Evolutionary conservation across 2,329 filamentous ascomycete genomes (phyloP).

Genomic region (Trichoderma koningiopsis): DNA sequence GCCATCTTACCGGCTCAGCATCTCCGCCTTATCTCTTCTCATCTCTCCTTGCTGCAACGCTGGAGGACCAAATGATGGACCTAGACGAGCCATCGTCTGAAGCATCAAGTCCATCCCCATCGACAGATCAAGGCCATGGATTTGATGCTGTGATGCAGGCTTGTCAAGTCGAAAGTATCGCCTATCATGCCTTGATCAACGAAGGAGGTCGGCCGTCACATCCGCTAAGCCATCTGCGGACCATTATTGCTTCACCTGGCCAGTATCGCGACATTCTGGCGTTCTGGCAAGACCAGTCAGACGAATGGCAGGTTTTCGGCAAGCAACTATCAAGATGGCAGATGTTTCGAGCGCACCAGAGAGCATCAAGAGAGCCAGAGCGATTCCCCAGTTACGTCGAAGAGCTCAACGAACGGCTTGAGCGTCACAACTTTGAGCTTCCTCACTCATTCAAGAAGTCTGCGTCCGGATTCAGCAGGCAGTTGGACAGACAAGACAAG

Average conservation of each 20-base stretch:
- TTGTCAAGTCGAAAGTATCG: background rate
- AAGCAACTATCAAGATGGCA: conserved; percentile 22
- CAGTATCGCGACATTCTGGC: conserved; percentile 22
- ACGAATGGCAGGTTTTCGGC: conserved; percentile 24
- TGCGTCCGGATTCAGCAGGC: conserved; percentile 1
- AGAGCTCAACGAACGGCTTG: conserved; percentile 14
- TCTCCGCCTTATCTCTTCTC: background rate
- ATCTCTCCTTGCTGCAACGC: background rate
- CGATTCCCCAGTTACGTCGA: conserved; percentile 9
- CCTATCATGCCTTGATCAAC: conserved; percentile 21
- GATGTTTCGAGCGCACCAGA: conserved; percentile 21
- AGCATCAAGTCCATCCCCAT: background rate
- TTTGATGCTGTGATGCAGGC: background rate
- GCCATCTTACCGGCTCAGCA: background rate
- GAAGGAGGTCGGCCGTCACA: conserved; percentile 25
- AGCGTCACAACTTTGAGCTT: conserved; percentile 18
- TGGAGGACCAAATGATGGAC: background rate
- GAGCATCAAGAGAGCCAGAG: background rate
- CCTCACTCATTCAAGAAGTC: conserved; percentile 3
- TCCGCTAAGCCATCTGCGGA: conserved; percentile 13
- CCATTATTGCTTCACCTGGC: background rate
- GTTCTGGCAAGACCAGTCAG: conserved; percentile 20
- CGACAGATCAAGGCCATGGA: background rate
- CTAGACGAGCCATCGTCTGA: background rate
- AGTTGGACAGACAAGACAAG: conserved; percentile 16